These are phyloP conservation scores for Theileria luwenshuni DNA, from an alignment of 169 alveolate species.

Conservation along the genomic window DNA sequence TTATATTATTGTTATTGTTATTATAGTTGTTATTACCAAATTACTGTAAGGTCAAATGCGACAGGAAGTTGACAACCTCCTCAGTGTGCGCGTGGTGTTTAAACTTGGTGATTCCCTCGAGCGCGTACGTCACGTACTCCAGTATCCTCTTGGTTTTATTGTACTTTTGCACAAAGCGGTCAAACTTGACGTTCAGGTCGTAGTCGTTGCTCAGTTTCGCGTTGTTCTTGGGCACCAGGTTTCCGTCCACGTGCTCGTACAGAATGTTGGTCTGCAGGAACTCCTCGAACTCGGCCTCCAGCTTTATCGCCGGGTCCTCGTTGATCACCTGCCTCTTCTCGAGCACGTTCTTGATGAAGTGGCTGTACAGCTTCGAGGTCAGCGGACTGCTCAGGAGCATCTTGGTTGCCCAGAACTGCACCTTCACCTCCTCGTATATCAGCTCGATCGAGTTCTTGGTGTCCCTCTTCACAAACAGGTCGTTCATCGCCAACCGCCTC, in stretches of 20 bases:
- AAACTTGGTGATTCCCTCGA: slow-evolving; percentile 49
- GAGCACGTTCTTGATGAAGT: slow-evolving; percentile 79
- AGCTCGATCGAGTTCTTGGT: slow-evolving; percentile 74
- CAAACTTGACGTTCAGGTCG: slow-evolving; percentile 68
- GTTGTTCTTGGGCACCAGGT: slow-evolving; percentile 51
- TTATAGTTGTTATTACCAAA: too few relatives aligned
- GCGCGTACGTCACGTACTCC: slow-evolving; percentile 62
- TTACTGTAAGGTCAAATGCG: slow-evolving; percentile 46
- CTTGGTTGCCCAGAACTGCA: slow-evolving; percentile 86
- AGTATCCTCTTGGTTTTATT: slow-evolving; percentile 45
- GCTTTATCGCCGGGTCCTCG: slow-evolving; percentile 47
- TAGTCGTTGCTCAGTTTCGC: slow-evolving; percentile 62
- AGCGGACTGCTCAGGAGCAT: slow-evolving; percentile 83
- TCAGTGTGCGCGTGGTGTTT: slow-evolving; percentile 54
- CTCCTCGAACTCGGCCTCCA: slow-evolving; percentile 66
- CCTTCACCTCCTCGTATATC: slow-evolving; percentile 81
- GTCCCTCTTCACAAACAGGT: slow-evolving; percentile 71
- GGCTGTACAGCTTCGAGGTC: slow-evolving; percentile 82
- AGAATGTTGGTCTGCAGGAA: slow-evolving; percentile 60
- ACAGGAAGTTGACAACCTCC: slow-evolving; percentile 62
- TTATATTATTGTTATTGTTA: too few relatives aligned
- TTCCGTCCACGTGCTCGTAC: slow-evolving; percentile 64
- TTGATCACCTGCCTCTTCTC: slow-evolving; percentile 35
- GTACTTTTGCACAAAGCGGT: slow-evolving; percentile 55
- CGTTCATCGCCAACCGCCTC: slow-evolving; percentile 75